Evolutionary conservation across 2,329 filamentous ascomycete genomes (phyloP).

Genomic region (Calonectria leucothoes): DNA sequence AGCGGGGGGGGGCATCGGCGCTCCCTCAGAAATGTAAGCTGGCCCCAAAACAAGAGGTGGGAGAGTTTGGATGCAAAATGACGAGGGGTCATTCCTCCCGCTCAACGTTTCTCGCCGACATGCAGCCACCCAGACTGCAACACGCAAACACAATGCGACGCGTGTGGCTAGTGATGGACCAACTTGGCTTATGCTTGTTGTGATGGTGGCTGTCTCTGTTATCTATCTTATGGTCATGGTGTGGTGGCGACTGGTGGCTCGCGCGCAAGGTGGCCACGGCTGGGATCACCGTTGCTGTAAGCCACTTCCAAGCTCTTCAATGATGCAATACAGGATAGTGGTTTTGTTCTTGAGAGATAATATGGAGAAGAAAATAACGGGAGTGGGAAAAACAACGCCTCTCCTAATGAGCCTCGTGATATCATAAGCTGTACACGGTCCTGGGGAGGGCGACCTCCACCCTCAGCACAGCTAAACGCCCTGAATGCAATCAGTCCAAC

Average conservation of each 20-base stretch:
- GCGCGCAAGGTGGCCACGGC: neutral
- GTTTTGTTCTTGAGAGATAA: neutral
- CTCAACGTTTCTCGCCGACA: neutral
- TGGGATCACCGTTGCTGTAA: neutral
- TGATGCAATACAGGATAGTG: neutral
- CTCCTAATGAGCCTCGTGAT: constrained; percentile 39
- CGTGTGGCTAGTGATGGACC: neutral
- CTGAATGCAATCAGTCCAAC: constrained; percentile 49
- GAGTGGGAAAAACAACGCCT: constrained; percentile 32
- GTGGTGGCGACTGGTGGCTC: constrained; percentile 3
- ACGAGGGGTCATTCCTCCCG: constrained; percentile 18
- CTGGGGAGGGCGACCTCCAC: constrained; percentile 28
- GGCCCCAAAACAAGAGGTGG: neutral
- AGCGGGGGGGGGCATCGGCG: neutral
- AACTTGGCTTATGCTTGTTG: neutral
- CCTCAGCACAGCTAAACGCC: constrained; percentile 38
- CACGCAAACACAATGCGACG: constrained; percentile 5
- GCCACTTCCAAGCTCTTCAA: neutral
- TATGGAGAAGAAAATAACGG: neutral
- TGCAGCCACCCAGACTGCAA: neutral
- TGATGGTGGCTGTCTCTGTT: neutral
- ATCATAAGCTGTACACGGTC: constrained; percentile 36
- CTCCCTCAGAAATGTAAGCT: constrained; percentile 6
- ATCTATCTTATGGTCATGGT: neutral
- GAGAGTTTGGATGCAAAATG: neutral